A percentile compares a stretch with the other conserved stretches of the same genome.
Conservation (phyloP, 768 basidiomycete genomes). For the Phaffia australis region DNA sequence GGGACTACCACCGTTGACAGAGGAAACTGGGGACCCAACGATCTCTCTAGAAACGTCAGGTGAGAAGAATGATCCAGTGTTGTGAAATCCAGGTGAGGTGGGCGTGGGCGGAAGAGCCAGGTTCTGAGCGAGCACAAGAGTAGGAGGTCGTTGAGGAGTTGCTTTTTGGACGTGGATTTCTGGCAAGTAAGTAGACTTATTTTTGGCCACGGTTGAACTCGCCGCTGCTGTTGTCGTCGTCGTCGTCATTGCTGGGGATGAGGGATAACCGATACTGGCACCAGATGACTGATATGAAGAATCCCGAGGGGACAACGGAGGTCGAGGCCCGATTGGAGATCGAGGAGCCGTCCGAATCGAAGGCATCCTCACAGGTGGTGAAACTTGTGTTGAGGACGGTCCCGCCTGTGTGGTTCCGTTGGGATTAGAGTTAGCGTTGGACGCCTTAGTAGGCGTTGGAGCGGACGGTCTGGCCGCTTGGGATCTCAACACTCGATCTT, state of each 20-base stretch:
- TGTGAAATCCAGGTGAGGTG: slow-evolving; percentile 28
- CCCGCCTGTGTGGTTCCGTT: neutral
- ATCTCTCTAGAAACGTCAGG: slow-evolving; percentile 16
- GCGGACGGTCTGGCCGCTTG: slow-evolving; percentile 35
- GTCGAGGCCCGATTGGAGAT: slow-evolving; percentile 35
- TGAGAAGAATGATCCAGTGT: slow-evolving; percentile 26
- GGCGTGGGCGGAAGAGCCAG: slow-evolving; percentile 30
- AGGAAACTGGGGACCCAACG: neutral
- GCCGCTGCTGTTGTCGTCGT: neutral
- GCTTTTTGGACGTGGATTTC: slow-evolving; percentile 25
- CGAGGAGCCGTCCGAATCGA: slow-evolving; percentile 22
- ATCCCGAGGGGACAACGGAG: slow-evolving; percentile 32
- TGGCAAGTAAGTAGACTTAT: neutral
- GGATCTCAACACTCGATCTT: slow-evolving; percentile 15
- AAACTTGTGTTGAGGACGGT: neutral
- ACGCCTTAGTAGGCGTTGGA: slow-evolving; percentile 40
- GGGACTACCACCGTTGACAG: slow-evolving; percentile 1
- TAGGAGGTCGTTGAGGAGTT: slow-evolving; percentile 12
- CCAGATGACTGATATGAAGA: slow-evolving; percentile 32
- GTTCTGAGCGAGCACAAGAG: slow-evolving; percentile 22
- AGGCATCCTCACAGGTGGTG: slow-evolving; percentile 4
- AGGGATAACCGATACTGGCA: slow-evolving; percentile 34
- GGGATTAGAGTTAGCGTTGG: neutral
- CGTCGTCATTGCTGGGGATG: slow-evolving; percentile 8
- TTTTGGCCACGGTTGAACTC: neutral